Conservation (phyloP, 139 green algal genomes). For the Closterium sp. region DNA sequence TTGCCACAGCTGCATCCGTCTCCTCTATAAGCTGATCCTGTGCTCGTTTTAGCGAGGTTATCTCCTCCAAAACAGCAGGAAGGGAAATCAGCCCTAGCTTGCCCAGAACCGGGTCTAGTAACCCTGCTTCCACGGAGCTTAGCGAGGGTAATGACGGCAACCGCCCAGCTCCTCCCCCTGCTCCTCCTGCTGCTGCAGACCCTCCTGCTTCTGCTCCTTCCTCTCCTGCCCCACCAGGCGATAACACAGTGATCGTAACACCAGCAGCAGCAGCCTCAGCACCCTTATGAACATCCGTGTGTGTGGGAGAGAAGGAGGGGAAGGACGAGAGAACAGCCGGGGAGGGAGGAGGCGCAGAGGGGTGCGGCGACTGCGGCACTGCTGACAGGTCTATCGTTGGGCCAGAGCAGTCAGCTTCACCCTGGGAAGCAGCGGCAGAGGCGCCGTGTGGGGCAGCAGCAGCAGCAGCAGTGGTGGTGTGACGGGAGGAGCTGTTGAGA, state of each 20-base stretch:
- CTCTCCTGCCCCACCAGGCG: background rate
- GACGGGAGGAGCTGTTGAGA: background rate
- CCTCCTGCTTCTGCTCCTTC: background rate
- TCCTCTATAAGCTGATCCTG: background rate
- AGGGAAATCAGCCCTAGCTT: constrained; percentile 19
- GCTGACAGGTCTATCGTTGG: background rate
- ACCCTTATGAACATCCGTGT: background rate
- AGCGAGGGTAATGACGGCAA: background rate
- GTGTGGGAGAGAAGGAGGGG: background rate
- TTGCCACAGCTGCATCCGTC: background rate
- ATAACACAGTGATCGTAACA: background rate
- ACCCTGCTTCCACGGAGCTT: constrained; percentile 1
- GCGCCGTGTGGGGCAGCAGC: no score
- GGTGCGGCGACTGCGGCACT: background rate
- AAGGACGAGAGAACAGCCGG: background rate
- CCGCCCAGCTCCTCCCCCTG: background rate
- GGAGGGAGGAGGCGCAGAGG: background rate
- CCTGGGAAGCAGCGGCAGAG: no score
- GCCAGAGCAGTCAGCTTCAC: background rate
- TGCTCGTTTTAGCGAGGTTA: background rate
- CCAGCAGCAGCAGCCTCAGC: background rate
- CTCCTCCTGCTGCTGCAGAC: background rate
- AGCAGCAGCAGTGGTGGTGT: background rate
- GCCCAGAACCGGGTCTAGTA: constrained; percentile 20
- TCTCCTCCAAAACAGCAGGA: background rate